A percentile compares a stretch with the other conserved stretches of the same genome.
Evolutionary conservation across 1,284 basidiomycete species (phyloP).

Genomic region (Chondrostereum purpureum): DNA sequence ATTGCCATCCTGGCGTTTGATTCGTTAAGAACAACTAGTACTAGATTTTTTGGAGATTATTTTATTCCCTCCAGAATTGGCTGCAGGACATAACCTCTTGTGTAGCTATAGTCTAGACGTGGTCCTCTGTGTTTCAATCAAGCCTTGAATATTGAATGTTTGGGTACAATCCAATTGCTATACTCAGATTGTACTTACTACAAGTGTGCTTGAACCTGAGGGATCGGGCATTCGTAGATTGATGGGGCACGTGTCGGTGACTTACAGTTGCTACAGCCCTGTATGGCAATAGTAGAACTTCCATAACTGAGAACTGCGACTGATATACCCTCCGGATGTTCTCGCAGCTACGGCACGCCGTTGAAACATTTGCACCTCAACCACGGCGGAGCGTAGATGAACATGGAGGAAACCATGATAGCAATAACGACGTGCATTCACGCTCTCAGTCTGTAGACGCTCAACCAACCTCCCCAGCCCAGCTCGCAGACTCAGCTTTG

Average conservation of each 20-base stretch:
- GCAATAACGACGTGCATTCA: slow-evolving; percentile 21
- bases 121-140: too few relatives aligned
- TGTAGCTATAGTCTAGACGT: too few relatives aligned
- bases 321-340: slow-evolving; percentile 45
- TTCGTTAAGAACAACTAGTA: too few relatives aligned
- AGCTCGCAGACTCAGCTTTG: slow-evolving; percentile 54
- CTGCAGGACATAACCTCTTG: too few relatives aligned
- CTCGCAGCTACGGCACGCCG: slow-evolving; percentile 55
- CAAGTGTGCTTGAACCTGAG: too few relatives aligned
- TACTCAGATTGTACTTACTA: too few relatives aligned
- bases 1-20: too few relatives aligned
- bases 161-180: too few relatives aligned
- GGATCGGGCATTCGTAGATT: too few relatives aligned
- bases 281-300: neutral
- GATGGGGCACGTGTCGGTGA: neutral
- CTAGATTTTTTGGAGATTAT: too few relatives aligned
- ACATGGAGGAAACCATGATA: slow-evolving; percentile 18
- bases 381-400: slow-evolving; percentile 31
- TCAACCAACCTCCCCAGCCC: slow-evolving; percentile 29
- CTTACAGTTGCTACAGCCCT: neutral
- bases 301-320: neutral
- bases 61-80: too few relatives aligned
- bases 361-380: slow-evolving; percentile 48
- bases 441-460: slow-evolving; percentile 33
- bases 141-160: too few relatives aligned